Base-by-base conservation (phyloP, 768 basidiomycete species). In the Tricholoma hemisulphureum region DNA sequence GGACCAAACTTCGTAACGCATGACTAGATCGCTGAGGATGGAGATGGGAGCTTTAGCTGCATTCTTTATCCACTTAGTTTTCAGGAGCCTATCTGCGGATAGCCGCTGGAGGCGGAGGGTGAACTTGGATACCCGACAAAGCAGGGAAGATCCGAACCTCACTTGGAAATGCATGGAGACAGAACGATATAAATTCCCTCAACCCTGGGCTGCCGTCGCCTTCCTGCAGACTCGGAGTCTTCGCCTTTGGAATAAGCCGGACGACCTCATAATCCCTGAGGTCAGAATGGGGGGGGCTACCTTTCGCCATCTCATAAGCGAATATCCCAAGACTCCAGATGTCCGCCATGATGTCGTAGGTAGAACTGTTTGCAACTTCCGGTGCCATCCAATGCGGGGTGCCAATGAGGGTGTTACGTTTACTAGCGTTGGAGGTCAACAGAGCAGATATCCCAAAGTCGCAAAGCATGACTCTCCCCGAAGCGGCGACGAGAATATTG, bases 311-410 rank as follows among this genome's bases (percentile, higher is more conserved):
- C 71, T 99, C 97, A 65, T 93, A 95, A 18, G 96, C 81, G 74
- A 95, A 89, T 68, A 99, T 95, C 5, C 97, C 97, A 57, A 99
- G 75, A 67, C 93, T 95, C 97, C 97, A 98, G 41, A 99, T 93
- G 67, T 99, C 97, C 2, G 96, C 97, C 70, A 97, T 98, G 53
- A 91, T 90, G 67, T 99, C 96, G 72, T 99, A 98, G 41, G 87
- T 81, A n/a, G 93, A 85, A 9, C 82, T 81, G 62, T 93, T 91
- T 14, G 96, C 92, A 3, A 98, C 94, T 72, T 99, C 97, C 0
- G 97, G 97, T 0, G 97, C 97, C 97, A 99, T 99, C 96, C 96
- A 98, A 69, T 97, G 93, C 0, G 95, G 96, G 1, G 97, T 98
- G 1, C 97, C 97, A 60, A 95, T 93, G 67, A 98, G 84, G 0